Percentiles rank a stretch among this genome's conserved stretches.
Evolutionary conservation across 768 basidiomycete genomes (phyloP).

Genomic region (Artomyces pyxidatus): DNA sequence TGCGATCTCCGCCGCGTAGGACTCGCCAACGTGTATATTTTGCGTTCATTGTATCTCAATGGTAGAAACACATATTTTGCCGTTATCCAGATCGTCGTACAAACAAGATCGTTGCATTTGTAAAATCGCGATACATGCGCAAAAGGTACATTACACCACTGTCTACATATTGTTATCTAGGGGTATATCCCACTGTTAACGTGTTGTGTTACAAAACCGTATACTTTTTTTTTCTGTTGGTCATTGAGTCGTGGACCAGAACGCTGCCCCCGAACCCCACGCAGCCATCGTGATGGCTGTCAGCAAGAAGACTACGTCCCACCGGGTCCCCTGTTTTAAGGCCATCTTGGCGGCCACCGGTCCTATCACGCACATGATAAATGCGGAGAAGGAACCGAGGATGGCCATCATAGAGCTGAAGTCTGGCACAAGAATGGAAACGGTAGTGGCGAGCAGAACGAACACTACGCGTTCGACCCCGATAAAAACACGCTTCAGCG

Average conservation of each 20-base stretch:
- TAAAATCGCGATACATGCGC: background rate
- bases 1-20: conserved; percentile 46
- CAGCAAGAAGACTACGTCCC: conserved; percentile 49
- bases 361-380: conserved; percentile 43
- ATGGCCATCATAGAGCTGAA: conserved; percentile 85
- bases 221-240: background rate
- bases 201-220: background rate
- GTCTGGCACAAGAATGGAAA: conserved; percentile 71
- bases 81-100: background rate
- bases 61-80: conserved; percentile 6
- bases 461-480: conserved; percentile 51
- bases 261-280: conserved; percentile 70
- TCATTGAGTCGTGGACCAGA: conserved; percentile 28
- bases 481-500: conserved; percentile 34
- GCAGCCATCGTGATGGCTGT: conserved; percentile 56
- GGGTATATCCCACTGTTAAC: too few species aligned
- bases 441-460: conserved; percentile 49
- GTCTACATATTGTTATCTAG: too few species aligned
- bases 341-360: conserved; percentile 68
- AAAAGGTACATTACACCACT: background rate
- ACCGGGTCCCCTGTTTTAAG: conserved; percentile 36
- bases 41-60: too few species aligned
- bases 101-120: background rate
- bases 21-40: too few species aligned
- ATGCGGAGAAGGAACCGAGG: conserved; percentile 82